These are phyloP conservation scores for Arthrobotrys conoides DNA, from an alignment of 2,329 filamentous ascomycete genomes.

Conservation along the genomic window DNA sequence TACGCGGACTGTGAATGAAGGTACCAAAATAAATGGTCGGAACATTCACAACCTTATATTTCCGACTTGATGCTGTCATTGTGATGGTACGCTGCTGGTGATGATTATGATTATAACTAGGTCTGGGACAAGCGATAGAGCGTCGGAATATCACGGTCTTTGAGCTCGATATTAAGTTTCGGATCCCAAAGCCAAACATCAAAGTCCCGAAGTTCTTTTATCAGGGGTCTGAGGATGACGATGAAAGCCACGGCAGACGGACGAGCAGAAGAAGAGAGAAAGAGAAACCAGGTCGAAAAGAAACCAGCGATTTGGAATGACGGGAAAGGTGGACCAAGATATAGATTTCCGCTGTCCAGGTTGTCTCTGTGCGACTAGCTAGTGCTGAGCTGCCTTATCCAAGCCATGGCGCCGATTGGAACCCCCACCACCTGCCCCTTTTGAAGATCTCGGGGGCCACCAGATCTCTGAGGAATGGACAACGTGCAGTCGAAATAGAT, in stretches of 20 bases:
- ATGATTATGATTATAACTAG: neutral
- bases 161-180: slow-evolving; percentile 25
- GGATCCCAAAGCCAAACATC: slow-evolving; percentile 38
- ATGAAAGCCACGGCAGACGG: neutral
- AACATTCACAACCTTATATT: slow-evolving; percentile 49
- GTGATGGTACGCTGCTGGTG: slow-evolving; percentile 18
- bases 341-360: slow-evolving; percentile 43
- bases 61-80: slow-evolving; percentile 31
- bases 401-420: slow-evolving; percentile 38
- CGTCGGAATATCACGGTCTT: slow-evolving; percentile 9
- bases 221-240: neutral
- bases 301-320: slow-evolving; percentile 23
- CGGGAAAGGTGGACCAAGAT: slow-evolving; percentile 40
- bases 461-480: slow-evolving; percentile 23
- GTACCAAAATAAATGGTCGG: slow-evolving; percentile 72
- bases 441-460: slow-evolving; percentile 21
- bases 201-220: slow-evolving; percentile 22
- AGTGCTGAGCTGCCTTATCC: slow-evolving; percentile 51
- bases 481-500: slow-evolving; percentile 28
- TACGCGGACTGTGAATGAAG: slow-evolving; percentile 73
- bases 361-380: slow-evolving; percentile 33
- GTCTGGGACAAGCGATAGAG: slow-evolving; percentile 16
- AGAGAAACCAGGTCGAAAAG: slow-evolving; percentile 10
- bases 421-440: slow-evolving; percentile 43
- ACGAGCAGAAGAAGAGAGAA: neutral